These are phyloP conservation scores for Phoma herbarum DNA, from an alignment of 2,329 filamentous ascomycete genomes.

Conservation along the genomic window DNA sequence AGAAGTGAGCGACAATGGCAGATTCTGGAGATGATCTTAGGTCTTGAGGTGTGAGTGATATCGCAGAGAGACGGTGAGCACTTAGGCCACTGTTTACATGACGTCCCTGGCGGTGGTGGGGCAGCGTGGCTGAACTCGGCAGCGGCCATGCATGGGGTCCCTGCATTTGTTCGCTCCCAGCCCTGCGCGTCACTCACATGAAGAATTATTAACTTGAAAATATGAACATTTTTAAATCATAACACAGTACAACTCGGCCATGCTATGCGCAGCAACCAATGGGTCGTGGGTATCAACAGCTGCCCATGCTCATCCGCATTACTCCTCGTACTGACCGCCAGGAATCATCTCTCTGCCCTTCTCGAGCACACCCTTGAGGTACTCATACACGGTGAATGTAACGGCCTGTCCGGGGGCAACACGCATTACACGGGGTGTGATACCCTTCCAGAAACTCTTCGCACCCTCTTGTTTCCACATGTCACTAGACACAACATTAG, in stretches of 20 bases:
- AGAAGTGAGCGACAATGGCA: background rate
- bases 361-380: conserved; percentile 60
- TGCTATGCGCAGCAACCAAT: conserved; percentile 7
- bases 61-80: conserved; percentile 3
- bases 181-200: conserved; percentile 15
- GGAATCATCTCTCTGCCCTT: conserved; percentile 57
- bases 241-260: conserved; percentile 9
- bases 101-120: conserved; percentile 37
- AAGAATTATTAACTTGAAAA: background rate
- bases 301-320: conserved; percentile 22
- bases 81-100: conserved; percentile 31
- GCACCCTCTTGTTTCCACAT: conserved; percentile 85
- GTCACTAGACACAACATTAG: conserved; percentile 42
- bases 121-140: conserved; percentile 30
- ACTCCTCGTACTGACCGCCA: conserved; percentile 61
- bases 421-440: conserved; percentile 96
- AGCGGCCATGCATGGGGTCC: conserved; percentile 18
- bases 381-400: conserved; percentile 69
- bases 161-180: conserved; percentile 9
- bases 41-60: background rate
- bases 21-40: background rate
- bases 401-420: conserved; percentile 94
- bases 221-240: background rate
- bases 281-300: conserved; percentile 27
- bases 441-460: conserved; percentile 98